Base-by-base conservation (phyloP, 1,284 basidiomycete species). In the Mycena citricolor region DNA sequence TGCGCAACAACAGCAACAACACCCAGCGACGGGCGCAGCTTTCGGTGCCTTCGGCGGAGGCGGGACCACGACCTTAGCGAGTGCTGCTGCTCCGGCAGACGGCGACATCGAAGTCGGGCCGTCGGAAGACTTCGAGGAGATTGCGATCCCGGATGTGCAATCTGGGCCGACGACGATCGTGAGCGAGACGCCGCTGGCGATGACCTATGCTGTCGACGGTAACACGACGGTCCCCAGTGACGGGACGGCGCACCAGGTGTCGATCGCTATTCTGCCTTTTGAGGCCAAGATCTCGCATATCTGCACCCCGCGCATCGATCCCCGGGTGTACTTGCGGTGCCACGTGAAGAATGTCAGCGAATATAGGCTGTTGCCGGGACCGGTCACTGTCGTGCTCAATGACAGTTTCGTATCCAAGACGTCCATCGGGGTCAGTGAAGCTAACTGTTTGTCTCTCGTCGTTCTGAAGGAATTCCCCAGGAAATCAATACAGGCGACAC, bases 271-370 rank as follows among this genome's bases (percentile, higher is more conserved):
- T 3, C 59, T 81, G 20, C 62, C 66, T 2, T 75, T 81, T 51
- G 63, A 73, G 14, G 64, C 71, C 2, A 64, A 64, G 24, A 61
- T 79, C 28, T 66, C 69, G 24, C 71, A 77, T 54, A 67, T 80
- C 16, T 63, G 68, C 5, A 69, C 77, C 28, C 79, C 79, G 13
- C 65, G 71, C 30, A 57, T 69, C 25, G 68, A 69, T 23, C 64
- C 71, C 1, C 61, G 65, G 22, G 73, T 73, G 5, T 80, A 72
- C 54, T 56, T 79, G 26, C 69, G 76, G 71, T 74, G 72, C 45
- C 55, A 64, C 38, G 69, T 77, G 32, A 70, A 70, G 56, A 80
- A 79, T 53, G 73, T 65, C 26, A 77, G 73, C 57, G 72, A 77
- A 37, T 75, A 76, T 52, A 62, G 69, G 30, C 60, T 79, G 33